Conservation (phyloP, 2,329 filamentous ascomycete genomes). For the Fusarium chlamydosporum region DNA sequence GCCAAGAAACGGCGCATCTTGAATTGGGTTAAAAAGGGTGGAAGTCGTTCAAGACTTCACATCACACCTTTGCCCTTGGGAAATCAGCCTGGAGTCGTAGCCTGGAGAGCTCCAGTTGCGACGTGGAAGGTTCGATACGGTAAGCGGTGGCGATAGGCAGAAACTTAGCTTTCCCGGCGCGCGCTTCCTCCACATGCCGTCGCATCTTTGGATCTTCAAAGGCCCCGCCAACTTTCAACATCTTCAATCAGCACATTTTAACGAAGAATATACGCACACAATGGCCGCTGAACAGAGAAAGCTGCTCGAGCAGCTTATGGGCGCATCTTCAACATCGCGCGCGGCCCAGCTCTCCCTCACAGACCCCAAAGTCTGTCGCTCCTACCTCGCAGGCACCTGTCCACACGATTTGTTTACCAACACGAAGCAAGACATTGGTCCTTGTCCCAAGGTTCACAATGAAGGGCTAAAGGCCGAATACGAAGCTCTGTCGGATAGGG, state of each 20-base stretch:
- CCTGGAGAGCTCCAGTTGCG: conserved; percentile 34
- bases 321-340: conserved; percentile 78
- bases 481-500: conserved; percentile 77
- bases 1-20: conserved; percentile 57
- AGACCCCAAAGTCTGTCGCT: conserved; percentile 94
- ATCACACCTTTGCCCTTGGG: conserved; percentile 45
- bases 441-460: conserved; percentile 88
- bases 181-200: conserved; percentile 50
- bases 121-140: conserved; percentile 46
- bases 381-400: conserved; percentile 92
- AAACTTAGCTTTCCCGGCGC: conserved; percentile 43
- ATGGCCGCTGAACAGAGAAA: conserved; percentile 98
- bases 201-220: conserved; percentile 36
- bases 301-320: conserved; percentile 98
- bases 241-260: conserved; percentile 1
- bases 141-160: conserved; percentile 49
- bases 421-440: conserved; percentile 95
- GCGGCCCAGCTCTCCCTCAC: conserved; percentile 87
- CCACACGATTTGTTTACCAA: conserved; percentile 99
- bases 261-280: not conserved
- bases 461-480: conserved; percentile 93
- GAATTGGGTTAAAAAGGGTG: conserved; percentile 35
- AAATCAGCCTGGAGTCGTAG: conserved; percentile 28
- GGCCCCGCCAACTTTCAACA: conserved; percentile 43
- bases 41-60: conserved; percentile 47